Conservation (phyloP, 106 monocot species). For the Agapanthus africanus region DNA sequence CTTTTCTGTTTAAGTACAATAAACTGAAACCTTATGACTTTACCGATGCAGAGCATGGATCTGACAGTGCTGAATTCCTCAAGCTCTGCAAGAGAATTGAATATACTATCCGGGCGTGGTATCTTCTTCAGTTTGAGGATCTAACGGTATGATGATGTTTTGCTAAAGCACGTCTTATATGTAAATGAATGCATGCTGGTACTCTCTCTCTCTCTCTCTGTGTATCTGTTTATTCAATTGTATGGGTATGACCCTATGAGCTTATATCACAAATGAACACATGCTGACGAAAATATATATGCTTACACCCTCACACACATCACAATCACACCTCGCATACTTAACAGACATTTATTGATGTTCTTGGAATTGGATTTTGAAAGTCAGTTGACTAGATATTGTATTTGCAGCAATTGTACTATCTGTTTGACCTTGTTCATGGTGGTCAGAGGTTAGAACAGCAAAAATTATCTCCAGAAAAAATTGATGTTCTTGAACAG, state of each 20-base stretch:
- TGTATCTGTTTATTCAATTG: neutral
- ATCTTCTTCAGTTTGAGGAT: constrained; percentile 78
- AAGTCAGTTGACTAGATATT: constrained; percentile 2
- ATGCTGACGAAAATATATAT: no score
- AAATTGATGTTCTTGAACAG: constrained; percentile 55
- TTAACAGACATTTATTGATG: neutral
- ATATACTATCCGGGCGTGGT: constrained; percentile 71
- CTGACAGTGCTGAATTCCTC: constrained; percentile 53
- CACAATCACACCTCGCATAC: no score
- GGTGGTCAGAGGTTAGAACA: constrained; percentile 43
- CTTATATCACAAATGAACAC: no score
- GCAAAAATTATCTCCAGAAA: constrained; percentile 40
- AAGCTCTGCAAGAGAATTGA: constrained; percentile 75
- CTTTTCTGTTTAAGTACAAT: constrained; percentile 5
- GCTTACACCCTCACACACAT: neutral
- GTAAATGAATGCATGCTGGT: no score
- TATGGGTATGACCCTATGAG: no score
- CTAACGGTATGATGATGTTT: constrained; percentile 33
- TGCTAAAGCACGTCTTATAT: neutral
- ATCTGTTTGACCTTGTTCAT: constrained; percentile 53
- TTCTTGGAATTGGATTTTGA: neutral
- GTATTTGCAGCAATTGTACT: constrained; percentile 55
- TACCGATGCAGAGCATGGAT: constrained; percentile 46
- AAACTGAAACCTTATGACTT: no score
- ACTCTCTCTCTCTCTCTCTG: no score